Base-by-base conservation (phyloP, 495 filamentous ascomycete genomes). In the Neurospora sp. region DNA sequence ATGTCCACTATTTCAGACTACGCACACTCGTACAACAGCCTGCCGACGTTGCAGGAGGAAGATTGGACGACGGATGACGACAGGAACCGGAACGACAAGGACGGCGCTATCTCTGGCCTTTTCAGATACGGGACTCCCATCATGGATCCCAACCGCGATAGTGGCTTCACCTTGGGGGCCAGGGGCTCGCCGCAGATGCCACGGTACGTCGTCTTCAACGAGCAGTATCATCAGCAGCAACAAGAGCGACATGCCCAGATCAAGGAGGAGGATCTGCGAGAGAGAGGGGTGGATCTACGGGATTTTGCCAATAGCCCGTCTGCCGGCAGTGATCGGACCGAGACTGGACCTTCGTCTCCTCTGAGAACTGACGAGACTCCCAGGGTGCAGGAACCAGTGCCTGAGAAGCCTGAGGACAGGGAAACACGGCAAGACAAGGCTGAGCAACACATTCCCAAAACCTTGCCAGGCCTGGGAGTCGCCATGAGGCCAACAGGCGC, bases 221-320 rank as follows among this genome's bases (percentile, higher is more conserved):
- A 65, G 53, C 53, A 65, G 14, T 65, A 65, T 35, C 53, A 65
- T 2, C 53, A 35, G 31, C 53, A 65, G 1, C 53, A 65, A 18
- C 53, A 16, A 16, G 53, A 65, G 5, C 53, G 53, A 65, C 31
- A 65, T 16, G 27, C 77, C 73, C 59, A 74, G 73, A 73, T 68
- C 79, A 70, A 78, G 42, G 73, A 80, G 69, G 76, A 83, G 35
- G 76, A 77, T 38, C 76, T 80, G 39, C 85, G 86, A 2, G 87
- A 88, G 72, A 88, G 87, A 77, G 87, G 86, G 41, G 81, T 88
- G 22, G 82, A 87, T 75, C 78, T 86, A n/a, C 81, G 80, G 16
- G 83, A 83, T 41, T 80, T 74, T 77, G 65, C 71, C 11, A 65
- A 65, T 65, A 65, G 53, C 27, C 53, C 53, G 1, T 65, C 53